phyloP scores from a whole-genome alignment of 768 basidiomycete species.

The Termitomyces bulborhizus region DNA sequence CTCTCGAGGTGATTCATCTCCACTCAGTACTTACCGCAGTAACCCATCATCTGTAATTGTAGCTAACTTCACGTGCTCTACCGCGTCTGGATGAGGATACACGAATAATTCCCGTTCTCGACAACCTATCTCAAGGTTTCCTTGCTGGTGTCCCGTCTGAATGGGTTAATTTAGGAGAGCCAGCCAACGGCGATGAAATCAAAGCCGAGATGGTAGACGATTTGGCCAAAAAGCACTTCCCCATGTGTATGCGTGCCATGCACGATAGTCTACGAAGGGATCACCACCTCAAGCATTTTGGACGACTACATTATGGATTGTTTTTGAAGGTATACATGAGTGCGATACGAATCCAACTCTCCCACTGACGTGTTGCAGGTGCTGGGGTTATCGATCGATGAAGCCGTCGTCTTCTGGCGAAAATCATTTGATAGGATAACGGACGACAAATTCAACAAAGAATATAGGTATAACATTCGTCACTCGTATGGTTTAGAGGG shows the following conservation, averaged over 20 bases:
- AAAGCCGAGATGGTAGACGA: slow-evolving; percentile 94
- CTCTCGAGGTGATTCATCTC: slow-evolving; percentile 59
- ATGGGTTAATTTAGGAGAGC: slow-evolving; percentile 55
- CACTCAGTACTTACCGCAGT: background rate
- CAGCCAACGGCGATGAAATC: slow-evolving; percentile 51
- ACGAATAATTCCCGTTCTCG: slow-evolving; percentile 81
- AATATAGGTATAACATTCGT: slow-evolving; percentile 95
- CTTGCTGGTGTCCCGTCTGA: slow-evolving; percentile 84
- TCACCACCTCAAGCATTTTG: slow-evolving; percentile 89
- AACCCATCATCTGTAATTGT: background rate
- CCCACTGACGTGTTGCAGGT: slow-evolving; percentile 42
- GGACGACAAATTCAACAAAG: slow-evolving; percentile 97
- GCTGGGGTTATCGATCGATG: slow-evolving; percentile 88
- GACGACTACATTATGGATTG: slow-evolving; percentile 83
- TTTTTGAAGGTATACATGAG: slow-evolving; percentile 76
- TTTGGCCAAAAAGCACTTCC: slow-evolving; percentile 83
- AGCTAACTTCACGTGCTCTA: slow-evolving; percentile 82
- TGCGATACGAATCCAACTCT: background rate
- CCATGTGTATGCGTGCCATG: slow-evolving; percentile 89
- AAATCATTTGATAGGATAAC: slow-evolving; percentile 75
- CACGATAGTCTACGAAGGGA: slow-evolving; percentile 75
- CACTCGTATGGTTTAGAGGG: slow-evolving; percentile 95
- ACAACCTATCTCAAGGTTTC: slow-evolving; percentile 92
- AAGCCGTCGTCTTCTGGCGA: slow-evolving; percentile 91
- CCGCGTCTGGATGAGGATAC: slow-evolving; percentile 94